These are phyloP conservation scores for Calocybe gangraenosa DNA, from an alignment of 768 basidiomycete genomes.

Conservation along the genomic window DNA sequence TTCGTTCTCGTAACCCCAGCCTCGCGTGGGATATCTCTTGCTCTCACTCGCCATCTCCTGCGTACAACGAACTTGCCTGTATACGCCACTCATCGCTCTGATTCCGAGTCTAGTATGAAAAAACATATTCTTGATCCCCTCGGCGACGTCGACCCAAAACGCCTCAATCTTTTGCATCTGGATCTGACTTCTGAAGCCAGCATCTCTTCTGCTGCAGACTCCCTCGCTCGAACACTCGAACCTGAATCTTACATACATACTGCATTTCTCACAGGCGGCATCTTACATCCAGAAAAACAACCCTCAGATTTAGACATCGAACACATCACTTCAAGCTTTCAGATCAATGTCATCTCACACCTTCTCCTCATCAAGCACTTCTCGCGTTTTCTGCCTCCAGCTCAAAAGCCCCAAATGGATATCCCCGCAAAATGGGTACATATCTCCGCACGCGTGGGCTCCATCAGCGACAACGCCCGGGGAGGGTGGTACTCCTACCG, in stretches of 20 bases:
- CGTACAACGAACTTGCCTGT: constrained; percentile 47
- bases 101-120: constrained; percentile 30
- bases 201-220: constrained; percentile 43
- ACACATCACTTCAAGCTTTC: constrained; percentile 40
- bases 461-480: constrained; percentile 50
- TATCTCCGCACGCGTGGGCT: constrained; percentile 55
- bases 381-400: constrained; percentile 47
- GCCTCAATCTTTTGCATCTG: constrained; percentile 43
- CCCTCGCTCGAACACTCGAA: constrained; percentile 32
- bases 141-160: constrained; percentile 33
- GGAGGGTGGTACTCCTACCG: constrained; percentile 66
- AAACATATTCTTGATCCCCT: constrained; percentile 39
- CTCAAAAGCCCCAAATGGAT: constrained; percentile 18
- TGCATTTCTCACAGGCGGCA: constrained; percentile 52
- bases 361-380: constrained; percentile 62
- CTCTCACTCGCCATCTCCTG: constrained; percentile 51
- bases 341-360: constrained; percentile 58
- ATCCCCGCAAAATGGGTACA: constrained; percentile 54
- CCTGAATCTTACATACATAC: constrained; percentile 43
- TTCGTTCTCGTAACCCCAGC: constrained; percentile 54
- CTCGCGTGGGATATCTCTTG: constrained; percentile 52
- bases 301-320: constrained; percentile 43
- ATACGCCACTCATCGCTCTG: constrained; percentile 49
- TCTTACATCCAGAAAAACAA: constrained; percentile 52
- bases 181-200: constrained; percentile 49